Percentiles rank a stretch among this genome's conserved stretches.
These are phyloP conservation scores for Colletotrichum agaves DNA, from an alignment of 2,329 filamentous ascomycete genomes.

Conservation along the genomic window DNA sequence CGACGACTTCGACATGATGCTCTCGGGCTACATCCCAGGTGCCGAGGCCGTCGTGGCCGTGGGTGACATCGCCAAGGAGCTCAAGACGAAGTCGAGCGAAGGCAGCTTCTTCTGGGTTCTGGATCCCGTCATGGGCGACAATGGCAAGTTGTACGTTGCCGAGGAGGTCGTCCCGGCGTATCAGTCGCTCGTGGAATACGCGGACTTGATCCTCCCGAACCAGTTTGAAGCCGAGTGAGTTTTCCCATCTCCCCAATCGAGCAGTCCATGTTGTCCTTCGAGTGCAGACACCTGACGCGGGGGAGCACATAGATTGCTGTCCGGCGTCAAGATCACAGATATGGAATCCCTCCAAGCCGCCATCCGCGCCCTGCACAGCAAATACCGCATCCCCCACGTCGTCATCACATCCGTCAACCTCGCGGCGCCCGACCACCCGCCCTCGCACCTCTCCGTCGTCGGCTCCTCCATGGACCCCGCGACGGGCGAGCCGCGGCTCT, in stretches of 20 bases:
- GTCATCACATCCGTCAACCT: conserved; percentile 91
- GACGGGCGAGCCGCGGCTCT: conserved; percentile 77
- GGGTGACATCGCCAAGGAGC: conserved; percentile 83
- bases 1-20: conserved; percentile 91
- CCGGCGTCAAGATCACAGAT: conserved; percentile 84
- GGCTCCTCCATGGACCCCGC: conserved; percentile 72
- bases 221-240: conserved; percentile 96
- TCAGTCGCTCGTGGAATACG: conserved; percentile 79
- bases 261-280: neutral
- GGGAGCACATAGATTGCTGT: conserved; percentile 75
- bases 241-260: neutral
- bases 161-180: conserved; percentile 94
- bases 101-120: conserved; percentile 96
- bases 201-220: conserved; percentile 93
- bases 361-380: conserved; percentile 80
- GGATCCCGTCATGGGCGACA: conserved; percentile 98
- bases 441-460: conserved; percentile 73
- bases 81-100: conserved; percentile 73
- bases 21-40: conserved; percentile 94
- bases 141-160: conserved; percentile 89
- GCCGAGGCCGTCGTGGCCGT: conserved; percentile 86
- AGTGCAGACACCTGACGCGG: neutral
- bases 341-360: conserved; percentile 78
- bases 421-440: conserved; percentile 60
- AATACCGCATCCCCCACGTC: conserved; percentile 84